Base-by-base conservation (phyloP, 2,329 filamentous ascomycete genomes). In the Grosmannia serpens region DNA sequence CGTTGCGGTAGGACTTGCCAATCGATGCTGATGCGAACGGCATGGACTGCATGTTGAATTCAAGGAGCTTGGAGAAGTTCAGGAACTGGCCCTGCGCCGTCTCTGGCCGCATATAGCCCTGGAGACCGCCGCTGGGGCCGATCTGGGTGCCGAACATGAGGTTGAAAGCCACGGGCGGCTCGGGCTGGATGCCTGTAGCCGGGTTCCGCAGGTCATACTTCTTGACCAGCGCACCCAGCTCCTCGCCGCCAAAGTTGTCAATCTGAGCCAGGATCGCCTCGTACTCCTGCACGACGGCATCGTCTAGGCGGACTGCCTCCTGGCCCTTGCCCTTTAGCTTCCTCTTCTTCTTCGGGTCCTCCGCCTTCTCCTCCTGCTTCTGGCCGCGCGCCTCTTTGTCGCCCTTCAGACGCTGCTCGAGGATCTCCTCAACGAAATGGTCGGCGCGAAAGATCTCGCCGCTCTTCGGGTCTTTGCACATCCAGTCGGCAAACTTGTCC, bases 121-220 rank as follows among this genome's bases (percentile, higher is more conserved):
- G 83, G 62, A 88, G 79, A 69, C 95, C 91, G 73, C 88, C 88
- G 76, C 89, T 95, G 29, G 85, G 84, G 62, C 94, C 94, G 70
- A 99, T 97, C 41, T 88, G 80, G 49, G 92, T 96, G 73, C 92
- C 87, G 80, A 97, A 99, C 94, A 99, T 99, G 68, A 99, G 85
- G 76, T 99, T 99, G 83, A 97, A 96, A 49, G 90, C 80, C 55
- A 95, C 87, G 4, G 94, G 94, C 33, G 88, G 86, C 31, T 84
- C 82, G 44, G 95, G 85, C 66, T 88, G 82, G 62, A 84, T 82
- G 65, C 85, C 87, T 65, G 88, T 95, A 55, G 81, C 80, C 31
- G 92, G 91, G 74, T 95, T 96, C 75, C 84, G 88, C 72, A 99
- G 87, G 64, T 96, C 85, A 73, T 94, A 88, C 77, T 95, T 95